Evolutionary conservation across 2,329 filamentous ascomycete species (phyloP), one percentile per base, ranked within the genome.

Genomic region (Aurifilum marmelostoma): DNA sequence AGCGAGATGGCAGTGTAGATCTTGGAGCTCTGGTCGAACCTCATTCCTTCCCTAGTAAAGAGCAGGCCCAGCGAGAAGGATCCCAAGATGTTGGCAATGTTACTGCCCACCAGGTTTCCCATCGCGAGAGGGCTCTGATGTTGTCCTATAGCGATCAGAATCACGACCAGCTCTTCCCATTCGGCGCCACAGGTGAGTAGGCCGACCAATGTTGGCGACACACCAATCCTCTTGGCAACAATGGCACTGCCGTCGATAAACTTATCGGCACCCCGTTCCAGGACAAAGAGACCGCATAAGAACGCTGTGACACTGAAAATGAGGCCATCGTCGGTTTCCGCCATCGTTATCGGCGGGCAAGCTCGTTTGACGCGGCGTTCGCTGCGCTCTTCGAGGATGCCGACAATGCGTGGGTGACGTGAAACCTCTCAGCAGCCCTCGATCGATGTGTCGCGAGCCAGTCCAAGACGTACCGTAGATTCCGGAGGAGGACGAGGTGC

Each of bases 161-260:
- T 81, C 0, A 87, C 83, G 5, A 80, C 82, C 43, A 86, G 81
- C 81, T 86, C 84, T 79, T 87, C 84, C 79, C 82, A 87, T 76
- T 86, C 84, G 32, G 82, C 83, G 27, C 84, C 84, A 16, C 82
- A 83, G 9, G 84, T 86, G 41, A 87, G 76, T 9, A 87, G 78
- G 2, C 80, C 82, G 68, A 87, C 80, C 34, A 87, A 66, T 1
- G 82, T 83, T n/a, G 79, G 79, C 2, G 83, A 81, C 12, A 86
- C 77, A 43, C 80, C 77, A 1, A 82, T 72, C 3, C 81, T 79
- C 56, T 75, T 76, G 14, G 82, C 83, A 5, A 86, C 76, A 34
- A 82, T 77, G 12, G 81, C 82, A 7, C 83, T 85, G 65, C 85
- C 80, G 71, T 85, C 82, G 70, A 86, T 78, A 74, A 86, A 86